Evolutionary conservation across 164 flowering plant genomes (phyloP).

Genomic region (Akebia trifoliata): DNA sequence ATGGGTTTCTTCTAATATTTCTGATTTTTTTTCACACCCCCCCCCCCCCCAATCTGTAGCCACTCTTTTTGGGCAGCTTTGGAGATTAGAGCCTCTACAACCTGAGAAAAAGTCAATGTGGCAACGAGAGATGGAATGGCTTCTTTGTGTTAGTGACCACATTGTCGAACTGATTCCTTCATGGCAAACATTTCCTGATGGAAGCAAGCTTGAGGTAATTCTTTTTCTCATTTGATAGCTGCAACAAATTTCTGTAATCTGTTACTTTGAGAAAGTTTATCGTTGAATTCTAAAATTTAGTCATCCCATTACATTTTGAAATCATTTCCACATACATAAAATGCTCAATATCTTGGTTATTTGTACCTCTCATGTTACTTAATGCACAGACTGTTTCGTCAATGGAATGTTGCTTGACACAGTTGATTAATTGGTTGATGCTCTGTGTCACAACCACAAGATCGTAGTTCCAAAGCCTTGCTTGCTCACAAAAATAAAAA

Average conservation of each 20-base stretch:
- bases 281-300: background rate
- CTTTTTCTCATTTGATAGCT: background rate
- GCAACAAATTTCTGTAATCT: background rate
- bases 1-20: background rate
- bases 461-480: no score
- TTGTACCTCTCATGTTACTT: no score
- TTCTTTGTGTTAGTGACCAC: constrained; percentile 81
- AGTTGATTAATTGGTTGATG: no score
- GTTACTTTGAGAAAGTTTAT: background rate
- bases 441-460: no score
- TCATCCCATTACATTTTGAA: background rate
- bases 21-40: background rate
- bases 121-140: constrained; percentile 93
- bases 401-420: no score
- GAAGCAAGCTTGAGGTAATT: constrained; percentile 83
- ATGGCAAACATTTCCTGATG: constrained; percentile 89
- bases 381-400: no score
- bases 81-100: constrained; percentile 89
- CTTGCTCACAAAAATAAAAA: no score
- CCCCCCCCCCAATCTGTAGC: constrained; percentile 35
- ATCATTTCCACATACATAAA: background rate
- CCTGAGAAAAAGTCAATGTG: constrained; percentile 82
- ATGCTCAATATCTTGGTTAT: no score
- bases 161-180: constrained; percentile 88
- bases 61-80: constrained; percentile 84